These are phyloP conservation scores for Leptographium radiaticola DNA, from an alignment of 2,329 filamentous ascomycete genomes.

Conservation along the genomic window DNA sequence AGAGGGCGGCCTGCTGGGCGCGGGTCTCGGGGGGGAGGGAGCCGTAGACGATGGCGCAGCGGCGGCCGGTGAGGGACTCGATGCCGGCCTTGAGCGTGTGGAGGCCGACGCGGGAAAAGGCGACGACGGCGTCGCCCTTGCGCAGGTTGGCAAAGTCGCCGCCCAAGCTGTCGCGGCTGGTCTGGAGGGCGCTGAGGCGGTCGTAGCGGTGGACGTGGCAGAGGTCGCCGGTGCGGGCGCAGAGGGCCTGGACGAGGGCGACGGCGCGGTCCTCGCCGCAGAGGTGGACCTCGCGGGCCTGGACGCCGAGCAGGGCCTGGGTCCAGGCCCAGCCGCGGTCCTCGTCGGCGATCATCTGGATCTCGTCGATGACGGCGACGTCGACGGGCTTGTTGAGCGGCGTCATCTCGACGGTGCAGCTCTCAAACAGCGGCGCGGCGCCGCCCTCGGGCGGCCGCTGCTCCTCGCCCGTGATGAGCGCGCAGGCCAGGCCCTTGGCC, in stretches of 20 bases:
- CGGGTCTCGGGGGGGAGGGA: conserved; percentile 84
- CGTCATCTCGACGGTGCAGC: conserved; percentile 89
- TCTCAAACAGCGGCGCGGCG: conserved; percentile 42
- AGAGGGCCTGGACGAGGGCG: conserved; percentile 63
- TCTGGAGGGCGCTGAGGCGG: conserved; percentile 64
- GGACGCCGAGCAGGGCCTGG: conserved; percentile 72
- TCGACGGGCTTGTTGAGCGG: conserved; percentile 49
- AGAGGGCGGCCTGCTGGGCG: conserved; percentile 78
- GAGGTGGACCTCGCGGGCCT: conserved; percentile 80
- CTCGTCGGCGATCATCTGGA: conserved; percentile 81
- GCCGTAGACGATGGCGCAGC: conserved; percentile 89
- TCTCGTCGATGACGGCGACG: conserved; percentile 94
- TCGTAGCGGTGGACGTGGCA: conserved; percentile 73
- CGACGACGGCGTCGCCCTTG: conserved; percentile 84
- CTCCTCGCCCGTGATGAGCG: conserved; percentile 85
- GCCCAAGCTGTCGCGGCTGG: conserved; percentile 49
- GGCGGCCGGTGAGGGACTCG: conserved; percentile 59
- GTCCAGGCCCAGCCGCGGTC: conserved; percentile 93
- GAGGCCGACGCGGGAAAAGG: conserved; percentile 71
- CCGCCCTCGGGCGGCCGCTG: conserved; percentile 50
- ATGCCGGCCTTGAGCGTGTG: conserved; percentile 69
- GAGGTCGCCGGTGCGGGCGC: conserved; percentile 67
- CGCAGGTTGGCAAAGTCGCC: conserved; percentile 53
- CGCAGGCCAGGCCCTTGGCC: conserved; percentile 63
- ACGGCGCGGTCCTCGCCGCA: conserved; percentile 83